A percentile compares a stretch with the other conserved stretches of the same genome.
phyloP scores from a whole-genome alignment of 176 grass and related monocot genomes.

The Metroxylon sagu region DNA sequence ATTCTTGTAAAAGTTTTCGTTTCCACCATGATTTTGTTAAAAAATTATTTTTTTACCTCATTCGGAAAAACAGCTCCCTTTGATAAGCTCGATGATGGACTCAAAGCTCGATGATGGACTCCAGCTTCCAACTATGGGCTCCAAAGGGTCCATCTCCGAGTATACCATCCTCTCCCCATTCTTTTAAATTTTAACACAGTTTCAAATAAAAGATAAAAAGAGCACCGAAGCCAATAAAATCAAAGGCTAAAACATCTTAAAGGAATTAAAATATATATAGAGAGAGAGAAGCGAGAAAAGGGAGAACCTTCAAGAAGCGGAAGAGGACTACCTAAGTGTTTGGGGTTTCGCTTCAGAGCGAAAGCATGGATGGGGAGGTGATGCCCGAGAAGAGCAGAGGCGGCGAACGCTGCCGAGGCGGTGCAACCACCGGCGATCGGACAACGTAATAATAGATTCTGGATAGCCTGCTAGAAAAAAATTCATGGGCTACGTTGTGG shows the following conservation, averaged over 20 bases:
- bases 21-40: no score
- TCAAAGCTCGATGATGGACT: constrained; percentile 49
- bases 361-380: constrained; percentile 16
- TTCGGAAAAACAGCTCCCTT: no score
- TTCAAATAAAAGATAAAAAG: not conserved
- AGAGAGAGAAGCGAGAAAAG: no score
- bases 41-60: no score
- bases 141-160: constrained; percentile 60
- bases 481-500: no score
- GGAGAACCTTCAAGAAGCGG: constrained; percentile 56
- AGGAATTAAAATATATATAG: not conserved
- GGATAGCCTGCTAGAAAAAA: no score
- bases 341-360: constrained; percentile 75
- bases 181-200: constrained; percentile 12
- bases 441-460: not conserved
- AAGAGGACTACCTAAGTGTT: constrained; percentile 70
- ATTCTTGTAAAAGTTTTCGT: no score
- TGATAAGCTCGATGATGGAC: no score
- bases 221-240: not conserved
- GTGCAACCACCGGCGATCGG: not conserved
- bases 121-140: constrained; percentile 68
- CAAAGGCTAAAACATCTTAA: no score
- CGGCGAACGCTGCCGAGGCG: not conserved
- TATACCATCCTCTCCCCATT: constrained; percentile 59
- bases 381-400: constrained; percentile 4